Percentiles rank a stretch among this genome's conserved stretches.
These are phyloP conservation scores for Tephrocybe sp. DNA, from an alignment of 768 basidiomycete genomes.

Conservation along the genomic window DNA sequence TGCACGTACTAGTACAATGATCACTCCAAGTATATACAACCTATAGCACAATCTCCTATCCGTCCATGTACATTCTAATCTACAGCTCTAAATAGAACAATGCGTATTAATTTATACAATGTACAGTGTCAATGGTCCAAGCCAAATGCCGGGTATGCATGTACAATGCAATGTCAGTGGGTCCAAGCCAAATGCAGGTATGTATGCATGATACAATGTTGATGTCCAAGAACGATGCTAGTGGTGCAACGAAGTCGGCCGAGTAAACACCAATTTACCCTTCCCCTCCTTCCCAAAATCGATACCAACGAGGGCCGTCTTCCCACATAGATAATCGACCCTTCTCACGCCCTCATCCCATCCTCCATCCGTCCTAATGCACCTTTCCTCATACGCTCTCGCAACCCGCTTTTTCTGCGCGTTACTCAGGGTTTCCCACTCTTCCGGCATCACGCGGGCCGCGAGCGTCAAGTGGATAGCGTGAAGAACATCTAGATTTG, in stretches of 20 bases:
- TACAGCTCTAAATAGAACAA: too few relatives aligned
- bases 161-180: too few relatives aligned
- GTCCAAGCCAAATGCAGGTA: too few relatives aligned
- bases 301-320: slow-evolving; percentile 57
- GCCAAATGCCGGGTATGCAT: too few relatives aligned
- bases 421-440: slow-evolving; percentile 63
- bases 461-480: slow-evolving; percentile 56
- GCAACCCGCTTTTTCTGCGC: slow-evolving; percentile 53
- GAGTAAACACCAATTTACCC: slow-evolving; percentile 46
- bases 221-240: too few relatives aligned
- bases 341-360: slow-evolving; percentile 70
- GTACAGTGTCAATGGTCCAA: too few relatives aligned
- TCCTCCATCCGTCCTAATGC: slow-evolving; percentile 56
- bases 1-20: too few relatives aligned
- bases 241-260: background rate
- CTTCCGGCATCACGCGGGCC: slow-evolving; percentile 54
- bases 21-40: too few relatives aligned
- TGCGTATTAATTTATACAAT: too few relatives aligned
- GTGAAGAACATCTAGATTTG: slow-evolving; percentile 63
- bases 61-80: too few relatives aligned
- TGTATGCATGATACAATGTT: too few relatives aligned
- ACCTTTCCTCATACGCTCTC: slow-evolving; percentile 61
- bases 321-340: slow-evolving; percentile 63
- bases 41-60: too few relatives aligned
- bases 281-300: slow-evolving; percentile 49